Evolutionary conservation across 306 rosid species (phyloP), one percentile per base, ranked within the genome.

Genomic region (Geum urbanum): DNA sequence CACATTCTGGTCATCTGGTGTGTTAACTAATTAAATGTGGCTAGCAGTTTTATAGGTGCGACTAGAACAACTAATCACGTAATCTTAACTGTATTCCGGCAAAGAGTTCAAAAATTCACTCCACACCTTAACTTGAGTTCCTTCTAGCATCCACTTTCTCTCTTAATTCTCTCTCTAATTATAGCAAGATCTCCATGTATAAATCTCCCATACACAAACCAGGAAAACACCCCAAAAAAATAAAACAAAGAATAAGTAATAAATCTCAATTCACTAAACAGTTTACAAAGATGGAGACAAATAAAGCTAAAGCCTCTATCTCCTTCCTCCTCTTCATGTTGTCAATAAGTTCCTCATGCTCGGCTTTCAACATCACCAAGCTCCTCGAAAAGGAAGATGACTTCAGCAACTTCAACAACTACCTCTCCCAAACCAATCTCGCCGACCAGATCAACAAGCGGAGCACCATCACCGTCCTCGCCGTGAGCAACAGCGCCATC

Each of bases 401-500:
- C 3, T 58, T 58, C 19, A 35, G 63, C 11, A 27, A 0, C 43
- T 58, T 58, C 19, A 58, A 58, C 44, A 41, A 58, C 1, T 7
- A 58, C 11, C 63, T 58, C 9, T 58, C 44, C 63, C 10, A 58
- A 5, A 58, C 63, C 44, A 58, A 32, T 7, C 18, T 58, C 19
- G 63, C 63, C 41, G 44, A 58, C 63, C 44, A 58, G 11, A 58
- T 58, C 63, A 58, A 58, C 63, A 35, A 6, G 10, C 63, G 63
- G 4, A 32, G 20, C 19, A 58, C 63, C 41, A 58, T 58, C 19
- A 58, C 63, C 63, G 44, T 58, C 63, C 63, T 58, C 63, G 63
- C 19, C 44, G 44, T 58, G 2, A n/a, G 50, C 74, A 75, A 75
- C 54, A 39, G 54, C 55, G 76, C 85, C 11, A 77, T 85, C n/a